phyloP scores from a whole-genome alignment of 805 yeast genomes.

The Teunomyces panamensis region DNA sequence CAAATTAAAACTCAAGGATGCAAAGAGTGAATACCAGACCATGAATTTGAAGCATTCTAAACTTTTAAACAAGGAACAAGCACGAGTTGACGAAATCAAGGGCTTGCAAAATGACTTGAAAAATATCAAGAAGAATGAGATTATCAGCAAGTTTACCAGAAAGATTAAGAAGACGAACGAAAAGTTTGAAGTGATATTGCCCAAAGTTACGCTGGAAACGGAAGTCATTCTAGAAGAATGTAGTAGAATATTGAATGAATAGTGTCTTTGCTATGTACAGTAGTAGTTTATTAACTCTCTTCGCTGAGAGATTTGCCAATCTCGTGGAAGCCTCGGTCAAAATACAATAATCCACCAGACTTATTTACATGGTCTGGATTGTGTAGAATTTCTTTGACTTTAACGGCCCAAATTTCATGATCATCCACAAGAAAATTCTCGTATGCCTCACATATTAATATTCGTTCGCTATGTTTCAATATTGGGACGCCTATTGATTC shows the following conservation, averaged over 20 bases:
- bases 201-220: constrained; percentile 20
- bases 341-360: constrained; percentile 67
- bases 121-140: constrained; percentile 22
- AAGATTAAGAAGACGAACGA: constrained; percentile 27
- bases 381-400: constrained; percentile 56
- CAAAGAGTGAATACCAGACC: constrained; percentile 20
- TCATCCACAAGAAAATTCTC: constrained; percentile 62
- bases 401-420: constrained; percentile 90
- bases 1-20: constrained; percentile 19
- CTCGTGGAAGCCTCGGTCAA: constrained; percentile 57
- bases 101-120: constrained; percentile 24
- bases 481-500: constrained; percentile 48
- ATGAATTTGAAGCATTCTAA: constrained; percentile 24
- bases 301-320: constrained; percentile 29
- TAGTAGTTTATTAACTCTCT: neutral
- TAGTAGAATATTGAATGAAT: constrained; percentile 7
- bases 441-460: constrained; percentile 58
- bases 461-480: constrained; percentile 53
- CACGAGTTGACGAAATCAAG: constrained; percentile 24
- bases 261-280: constrained; percentile 2
- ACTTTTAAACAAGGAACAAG: constrained; percentile 21
- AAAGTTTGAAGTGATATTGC: constrained; percentile 34
- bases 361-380: constrained; percentile 12
- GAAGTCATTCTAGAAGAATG: constrained; percentile 10
- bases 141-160: constrained; percentile 20